Evolutionary conservation across 2,329 filamentous ascomycete genomes (phyloP), one percentile per base, ranked within the genome.

Genomic region (Pyrenophora teres): DNA sequence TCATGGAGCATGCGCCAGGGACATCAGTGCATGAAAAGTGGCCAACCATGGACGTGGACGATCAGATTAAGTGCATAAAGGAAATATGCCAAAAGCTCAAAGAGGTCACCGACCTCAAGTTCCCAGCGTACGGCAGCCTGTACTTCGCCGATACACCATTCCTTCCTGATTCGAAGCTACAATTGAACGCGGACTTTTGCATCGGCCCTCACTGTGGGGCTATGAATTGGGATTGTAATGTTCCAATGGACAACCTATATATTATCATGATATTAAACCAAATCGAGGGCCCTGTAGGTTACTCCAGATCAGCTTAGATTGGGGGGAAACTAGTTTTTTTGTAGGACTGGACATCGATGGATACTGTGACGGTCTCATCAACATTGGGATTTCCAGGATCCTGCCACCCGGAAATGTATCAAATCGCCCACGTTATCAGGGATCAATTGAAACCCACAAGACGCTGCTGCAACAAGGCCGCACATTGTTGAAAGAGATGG

Each of bases 221-320:
- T 53, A 59, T 46, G 40, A 69, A 69, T 52, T 74, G 67, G 68
- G 44, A 70, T 36, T 71, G 65, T 46, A 61, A 63, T 47, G 40
- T 58, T 15, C 15, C 1, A 15, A 15, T 47, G 60, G 46, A 48
- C 65, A 74, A 52, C 65, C 58, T 21, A 72, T 60, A 55, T 74
- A 70, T 50, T 74, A 74, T 62, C 54, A 68, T 35, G 52, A 65
- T 10, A 57, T 57, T n/a, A 50, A 53, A 9, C 61, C 65, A 2
- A 77, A 77, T 52, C 63, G 60, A 50, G 74, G 75, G 40, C 74
- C 75, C 39, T 77, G 74, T 77, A 63, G 63, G 70, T 62, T 10
- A 33, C 38, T 30, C n/a, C 15, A 15, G 15, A 15, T 15, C 15
- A 15, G 15, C 15, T 15, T 15, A 15, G 15, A 15, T 15, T 15